Evolutionary conservation across 768 basidiomycete species (phyloP), one percentile per base, ranked within the genome.

Genomic region (Neoboletus magnificus): DNA sequence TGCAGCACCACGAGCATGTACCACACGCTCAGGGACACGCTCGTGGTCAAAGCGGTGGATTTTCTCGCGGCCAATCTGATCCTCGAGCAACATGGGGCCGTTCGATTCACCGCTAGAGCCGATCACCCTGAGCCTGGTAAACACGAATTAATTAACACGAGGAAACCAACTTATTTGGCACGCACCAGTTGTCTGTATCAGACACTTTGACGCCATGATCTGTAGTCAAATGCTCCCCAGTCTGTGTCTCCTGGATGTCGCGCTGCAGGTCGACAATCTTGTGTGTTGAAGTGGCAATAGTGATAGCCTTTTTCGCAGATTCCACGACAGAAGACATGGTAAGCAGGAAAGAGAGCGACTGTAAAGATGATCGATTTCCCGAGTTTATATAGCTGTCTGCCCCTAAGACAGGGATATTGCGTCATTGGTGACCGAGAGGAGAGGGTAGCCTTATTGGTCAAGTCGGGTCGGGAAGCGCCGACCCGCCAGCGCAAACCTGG

Each of bases 21-120:
- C 86, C 11, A 87, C 84, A 43, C 90, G 88, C 75, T 92, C 92
- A 0, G 93, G 92, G 51, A 94, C 93, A 39, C 91, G 87, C 68
- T 94, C 91, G 64, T 92, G 91, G 66, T 93, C 91, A 63, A 92
- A 93, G 15, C 85, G 80, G 50, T 82, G 81, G 30, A 91, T 82
- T 71, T 91, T 90, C 74, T 88, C 85, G 60, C 87, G 81, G 5
- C 79, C 80, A 59, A 88, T 79, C 55, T 87, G 84, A 65, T 90
- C 88, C 64, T 91, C 89, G n/a, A 95, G 78, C 9, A 91, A 75
- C 25, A 82, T 81, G 1, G 92, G 87, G 0, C 91, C 93, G 3
- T 76, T 75, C 37, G 73, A 71, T 25, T 71, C 60, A 32, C 77
- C 80, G 57, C 77, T 70, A 20, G 74, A 67, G 22, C 67, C 59